A percentile compares a stretch with the other conserved stretches of the same genome.
These are phyloP conservation scores for Pseudozyma pruni DNA, from an alignment of 1,284 basidiomycete species.

Conservation along the genomic window DNA sequence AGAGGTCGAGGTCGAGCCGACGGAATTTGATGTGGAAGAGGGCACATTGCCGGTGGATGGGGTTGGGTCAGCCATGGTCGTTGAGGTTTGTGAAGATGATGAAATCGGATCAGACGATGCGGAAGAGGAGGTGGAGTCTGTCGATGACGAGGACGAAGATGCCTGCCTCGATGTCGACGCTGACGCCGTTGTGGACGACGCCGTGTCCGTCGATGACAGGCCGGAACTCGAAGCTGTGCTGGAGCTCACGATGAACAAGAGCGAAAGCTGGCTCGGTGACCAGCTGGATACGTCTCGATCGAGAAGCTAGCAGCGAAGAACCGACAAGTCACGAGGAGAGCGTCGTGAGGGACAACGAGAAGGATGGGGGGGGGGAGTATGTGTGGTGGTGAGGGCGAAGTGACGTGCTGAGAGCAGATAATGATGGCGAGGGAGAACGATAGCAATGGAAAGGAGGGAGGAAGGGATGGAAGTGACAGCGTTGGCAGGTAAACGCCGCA, in stretches of 20 bases:
- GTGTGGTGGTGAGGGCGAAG: too few species aligned
- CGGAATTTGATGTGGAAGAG: conserved; percentile 10
- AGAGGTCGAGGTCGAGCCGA: conserved; percentile 3
- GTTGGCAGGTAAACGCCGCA: conserved; percentile 21
- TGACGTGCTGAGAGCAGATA: too few species aligned
- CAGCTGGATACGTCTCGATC: conserved; percentile 5
- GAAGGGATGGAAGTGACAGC: background rate
- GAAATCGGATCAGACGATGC: conserved; percentile 7
- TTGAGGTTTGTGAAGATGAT: conserved; percentile 4
- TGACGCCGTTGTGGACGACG: conserved; percentile 19
- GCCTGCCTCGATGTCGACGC: conserved; percentile 20
- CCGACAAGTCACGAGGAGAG: background rate
- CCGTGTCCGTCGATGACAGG: conserved; percentile 27
- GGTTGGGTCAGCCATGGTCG: conserved; percentile 42
- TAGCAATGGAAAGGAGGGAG: background rate
- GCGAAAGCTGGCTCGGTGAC: conserved; percentile 13
- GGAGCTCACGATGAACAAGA: conserved; percentile 34
- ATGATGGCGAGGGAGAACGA: background rate
- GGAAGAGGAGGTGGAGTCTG: background rate
- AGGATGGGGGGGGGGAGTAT: too few species aligned
- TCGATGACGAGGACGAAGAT: conserved; percentile 15
- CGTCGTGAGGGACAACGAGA: too few species aligned
- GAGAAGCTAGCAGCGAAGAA: background rate
- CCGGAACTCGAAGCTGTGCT: conserved; percentile 17
- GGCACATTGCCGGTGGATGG: conserved; percentile 8